These are phyloP conservation scores for Penicillium aurantiogriseum DNA, from an alignment of 2,329 filamentous ascomycete genomes.

Conservation along the genomic window DNA sequence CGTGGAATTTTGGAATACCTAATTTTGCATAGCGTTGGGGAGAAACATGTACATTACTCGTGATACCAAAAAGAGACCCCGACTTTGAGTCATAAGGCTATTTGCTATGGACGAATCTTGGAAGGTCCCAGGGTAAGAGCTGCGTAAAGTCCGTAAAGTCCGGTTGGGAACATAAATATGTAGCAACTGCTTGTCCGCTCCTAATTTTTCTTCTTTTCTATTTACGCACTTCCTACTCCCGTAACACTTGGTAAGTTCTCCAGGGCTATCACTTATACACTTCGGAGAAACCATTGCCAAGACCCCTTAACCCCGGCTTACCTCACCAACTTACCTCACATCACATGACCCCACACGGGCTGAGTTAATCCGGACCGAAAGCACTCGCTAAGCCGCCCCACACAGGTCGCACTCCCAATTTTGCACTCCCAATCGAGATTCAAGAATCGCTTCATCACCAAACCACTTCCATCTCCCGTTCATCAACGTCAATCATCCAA, in stretches of 20 bases:
- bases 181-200: too few species aligned
- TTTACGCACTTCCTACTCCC: not conserved
- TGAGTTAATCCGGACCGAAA: constrained; percentile 18
- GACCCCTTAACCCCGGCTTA: constrained; percentile 8
- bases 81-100: constrained; percentile 1
- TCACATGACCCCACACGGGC: constrained; percentile 9
- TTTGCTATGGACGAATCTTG: not conserved
- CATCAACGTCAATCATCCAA: constrained; percentile 31
- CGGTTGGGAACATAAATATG: not conserved
- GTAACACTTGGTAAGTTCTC: not conserved
- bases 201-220: not conserved
- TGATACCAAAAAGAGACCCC: not conserved
- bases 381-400: constrained; percentile 30
- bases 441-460: constrained; percentile 25
- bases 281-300: constrained; percentile 7
- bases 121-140: not conserved
- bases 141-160: not conserved
- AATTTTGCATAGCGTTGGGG: constrained; percentile 4
- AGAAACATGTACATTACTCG: constrained; percentile 5
- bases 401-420: constrained; percentile 29
- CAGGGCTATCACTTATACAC: not conserved
- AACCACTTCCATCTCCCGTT: constrained; percentile 25
- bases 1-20: not conserved
- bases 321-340: not conserved
- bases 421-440: constrained; percentile 25